phyloP scores from a whole-genome alignment of 768 basidiomycete genomes.

The Boletus reticulatus region DNA sequence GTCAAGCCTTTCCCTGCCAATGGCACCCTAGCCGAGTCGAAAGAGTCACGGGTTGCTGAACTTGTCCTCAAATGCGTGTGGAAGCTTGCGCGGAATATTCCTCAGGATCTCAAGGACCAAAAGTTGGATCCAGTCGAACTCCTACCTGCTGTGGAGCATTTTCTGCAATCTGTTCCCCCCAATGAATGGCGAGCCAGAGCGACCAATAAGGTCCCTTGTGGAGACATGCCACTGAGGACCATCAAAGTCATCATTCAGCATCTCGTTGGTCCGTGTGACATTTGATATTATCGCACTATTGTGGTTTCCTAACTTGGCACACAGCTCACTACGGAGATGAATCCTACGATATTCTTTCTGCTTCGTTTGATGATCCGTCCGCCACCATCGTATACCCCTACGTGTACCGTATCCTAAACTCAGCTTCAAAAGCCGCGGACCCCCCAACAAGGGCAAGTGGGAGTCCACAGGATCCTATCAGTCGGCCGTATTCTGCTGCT shows the following conservation, averaged over 20 bases:
- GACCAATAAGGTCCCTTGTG: slow-evolving; percentile 88
- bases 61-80: slow-evolving; percentile 95
- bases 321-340: slow-evolving; percentile 82
- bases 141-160: slow-evolving; percentile 90
- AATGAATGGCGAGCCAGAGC: slow-evolving; percentile 95
- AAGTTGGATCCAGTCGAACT: slow-evolving; percentile 84
- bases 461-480: slow-evolving; percentile 36
- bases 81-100: slow-evolving; percentile 95
- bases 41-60: slow-evolving; percentile 87
- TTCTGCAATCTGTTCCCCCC: slow-evolving; percentile 89
- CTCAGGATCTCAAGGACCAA: slow-evolving; percentile 81
- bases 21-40: slow-evolving; percentile 69
- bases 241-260: slow-evolving; percentile 99
- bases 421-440: slow-evolving; percentile 46
- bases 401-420: slow-evolving; percentile 87
- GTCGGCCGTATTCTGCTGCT: slow-evolving; percentile 53
- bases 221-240: slow-evolving; percentile 96
- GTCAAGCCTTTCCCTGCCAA: slow-evolving; percentile 80
- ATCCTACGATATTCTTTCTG: slow-evolving; percentile 86
- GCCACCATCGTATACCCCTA: slow-evolving; percentile 97
- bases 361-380: slow-evolving; percentile 93
- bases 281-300: background rate
- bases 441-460: slow-evolving; percentile 22
- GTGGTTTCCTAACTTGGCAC: slow-evolving; percentile 16
- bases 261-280: slow-evolving; percentile 74